A percentile compares a stretch with the other conserved stretches of the same genome.
phyloP scores from a whole-genome alignment of 202 grass and related monocot species.

The Panicum virgatum region DNA sequence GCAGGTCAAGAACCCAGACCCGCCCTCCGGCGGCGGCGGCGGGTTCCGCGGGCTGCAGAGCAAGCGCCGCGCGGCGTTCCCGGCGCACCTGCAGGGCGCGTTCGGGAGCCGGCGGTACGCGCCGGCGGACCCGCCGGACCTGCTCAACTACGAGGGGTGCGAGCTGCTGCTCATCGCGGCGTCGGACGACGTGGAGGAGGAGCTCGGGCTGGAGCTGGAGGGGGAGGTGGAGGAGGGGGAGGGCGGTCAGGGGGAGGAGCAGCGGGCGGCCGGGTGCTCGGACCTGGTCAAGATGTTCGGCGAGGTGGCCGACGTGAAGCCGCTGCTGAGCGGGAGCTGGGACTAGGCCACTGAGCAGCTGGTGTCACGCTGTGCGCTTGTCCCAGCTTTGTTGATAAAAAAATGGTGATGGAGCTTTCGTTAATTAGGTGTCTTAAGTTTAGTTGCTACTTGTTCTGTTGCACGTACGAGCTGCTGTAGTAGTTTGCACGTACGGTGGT shows the following conservation, averaged over 20 bases:
- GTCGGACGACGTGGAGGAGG: conserved; percentile 72
- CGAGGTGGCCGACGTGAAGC: conserved; percentile 50
- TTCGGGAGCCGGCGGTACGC: conserved; percentile 55
- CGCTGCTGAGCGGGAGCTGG: conserved; percentile 46
- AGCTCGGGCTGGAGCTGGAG: conserved; percentile 73
- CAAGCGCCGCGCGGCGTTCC: conserved; percentile 77
- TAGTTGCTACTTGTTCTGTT: too few relatives aligned
- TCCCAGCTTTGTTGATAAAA: background rate
- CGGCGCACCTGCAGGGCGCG: conserved; percentile 59
- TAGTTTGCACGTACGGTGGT: too few relatives aligned
- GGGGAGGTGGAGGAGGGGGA: conserved; percentile 30
- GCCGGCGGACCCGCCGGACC: conserved; percentile 75
- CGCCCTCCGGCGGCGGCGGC: background rate
- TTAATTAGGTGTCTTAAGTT: too few relatives aligned
- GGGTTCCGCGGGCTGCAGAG: conserved; percentile 62
- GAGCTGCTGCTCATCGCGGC: conserved; percentile 85
- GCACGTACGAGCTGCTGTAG: too few relatives aligned
- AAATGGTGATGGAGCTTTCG: too few relatives aligned
- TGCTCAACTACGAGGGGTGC: conserved; percentile 89
- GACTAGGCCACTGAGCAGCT: conserved; percentile 9
- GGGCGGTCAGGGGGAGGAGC: background rate
- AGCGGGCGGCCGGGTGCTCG: conserved; percentile 35
- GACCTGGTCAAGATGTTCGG: conserved; percentile 50
- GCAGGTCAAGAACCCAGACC: conserved; percentile 88
- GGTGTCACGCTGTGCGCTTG: background rate